phyloP scores from a whole-genome alignment of 768 basidiomycete species.

The Trametes gibbosa region DNA sequence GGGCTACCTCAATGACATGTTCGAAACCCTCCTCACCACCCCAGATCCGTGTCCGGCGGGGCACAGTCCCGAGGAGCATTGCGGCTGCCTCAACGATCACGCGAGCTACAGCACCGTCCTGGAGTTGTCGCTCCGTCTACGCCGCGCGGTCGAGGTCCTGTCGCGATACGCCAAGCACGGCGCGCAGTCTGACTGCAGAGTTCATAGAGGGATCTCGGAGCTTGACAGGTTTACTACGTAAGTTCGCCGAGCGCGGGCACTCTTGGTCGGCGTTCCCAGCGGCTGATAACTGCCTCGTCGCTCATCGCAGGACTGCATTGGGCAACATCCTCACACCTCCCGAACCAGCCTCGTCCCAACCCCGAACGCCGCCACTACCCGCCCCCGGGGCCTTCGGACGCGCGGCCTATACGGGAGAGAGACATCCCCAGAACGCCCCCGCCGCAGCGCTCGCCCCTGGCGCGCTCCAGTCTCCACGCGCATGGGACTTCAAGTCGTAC shows the following conservation, averaged over 20 bases:
- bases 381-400: constrained; percentile 3
- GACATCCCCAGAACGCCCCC: constrained; percentile 12
- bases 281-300: constrained; percentile 4
- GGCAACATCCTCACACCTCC: constrained; percentile 34
- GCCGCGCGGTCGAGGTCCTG: constrained; percentile 56
- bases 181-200: constrained; percentile 31
- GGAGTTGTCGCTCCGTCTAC: constrained; percentile 62
- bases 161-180: constrained; percentile 43
- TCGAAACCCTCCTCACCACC: constrained; percentile 22
- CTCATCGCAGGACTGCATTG: constrained; percentile 38
- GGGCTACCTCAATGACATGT: constrained; percentile 23
- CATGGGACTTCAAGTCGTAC: constrained; percentile 27
- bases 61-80: constrained; percentile 37
- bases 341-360: constrained; percentile 20
- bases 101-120: constrained; percentile 55
- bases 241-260: constrained; percentile 22
- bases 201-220: constrained; percentile 46
- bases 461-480: constrained; percentile 10
- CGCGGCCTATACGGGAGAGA: not conserved
- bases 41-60: constrained; percentile 12
- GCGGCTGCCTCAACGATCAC: constrained; percentile 57
- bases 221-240: constrained; percentile 55
- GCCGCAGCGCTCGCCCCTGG: constrained; percentile 17
- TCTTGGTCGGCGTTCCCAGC: not conserved
- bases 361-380: constrained; percentile 3